A percentile compares a stretch with the other conserved stretches of the same genome.
These are phyloP conservation scores for Corylus americana DNA, from an alignment of 306 rosid species.

Conservation along the genomic window DNA sequence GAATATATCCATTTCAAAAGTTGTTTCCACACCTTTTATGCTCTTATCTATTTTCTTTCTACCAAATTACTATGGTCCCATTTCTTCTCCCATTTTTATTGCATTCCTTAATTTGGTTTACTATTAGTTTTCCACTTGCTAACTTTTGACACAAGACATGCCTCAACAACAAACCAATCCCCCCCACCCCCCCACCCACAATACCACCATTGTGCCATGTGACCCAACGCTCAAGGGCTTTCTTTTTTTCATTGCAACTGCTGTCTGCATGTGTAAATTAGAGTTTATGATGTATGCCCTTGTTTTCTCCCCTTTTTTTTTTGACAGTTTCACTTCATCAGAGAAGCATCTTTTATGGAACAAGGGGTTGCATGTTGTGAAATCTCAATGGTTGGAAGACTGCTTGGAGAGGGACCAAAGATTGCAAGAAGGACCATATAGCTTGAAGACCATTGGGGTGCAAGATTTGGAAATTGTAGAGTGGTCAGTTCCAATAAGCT, in stretches of 20 bases:
- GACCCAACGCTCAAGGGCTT: background rate
- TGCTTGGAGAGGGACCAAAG: constrained; percentile 53
- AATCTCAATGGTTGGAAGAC: constrained; percentile 87
- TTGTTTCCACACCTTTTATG: background rate
- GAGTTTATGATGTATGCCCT: background rate
- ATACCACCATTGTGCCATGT: background rate
- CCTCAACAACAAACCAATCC: too few species aligned
- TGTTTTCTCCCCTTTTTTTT: background rate
- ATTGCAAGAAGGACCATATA: constrained; percentile 73
- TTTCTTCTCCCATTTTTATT: background rate
- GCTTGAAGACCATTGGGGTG: constrained; percentile 53
- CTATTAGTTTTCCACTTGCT: background rate
- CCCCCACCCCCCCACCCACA: too few species aligned
- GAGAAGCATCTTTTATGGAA: constrained; percentile 52
- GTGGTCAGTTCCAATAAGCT: constrained; percentile 50
- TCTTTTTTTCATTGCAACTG: background rate
- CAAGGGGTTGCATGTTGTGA: constrained; percentile 60
- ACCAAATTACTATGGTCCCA: background rate
- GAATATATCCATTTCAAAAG: background rate
- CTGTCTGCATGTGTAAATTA: background rate
- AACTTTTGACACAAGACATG: constrained; percentile 3
- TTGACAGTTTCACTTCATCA: constrained; percentile 52
- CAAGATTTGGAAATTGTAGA: constrained; percentile 49
- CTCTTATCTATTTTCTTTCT: background rate
- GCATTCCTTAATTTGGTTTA: background rate